A percentile compares a stretch with the other conserved stretches of the same genome.
Evolutionary conservation across 371 early-diverging fungal species (phyloP).

Genomic region (Rhizopus stolonifer): DNA sequence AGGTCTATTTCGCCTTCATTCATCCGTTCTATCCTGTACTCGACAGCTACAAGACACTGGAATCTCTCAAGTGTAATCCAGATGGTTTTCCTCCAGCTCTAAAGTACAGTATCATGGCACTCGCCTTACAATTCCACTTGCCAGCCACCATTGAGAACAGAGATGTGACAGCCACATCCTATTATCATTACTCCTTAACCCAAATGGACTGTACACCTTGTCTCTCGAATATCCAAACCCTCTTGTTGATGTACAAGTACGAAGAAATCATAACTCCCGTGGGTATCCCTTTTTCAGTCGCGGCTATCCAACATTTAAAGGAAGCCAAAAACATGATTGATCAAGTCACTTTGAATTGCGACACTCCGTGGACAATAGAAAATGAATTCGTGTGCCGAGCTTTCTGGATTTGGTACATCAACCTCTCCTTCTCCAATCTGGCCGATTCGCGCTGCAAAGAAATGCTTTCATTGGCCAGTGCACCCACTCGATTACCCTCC

Average conservation of each 20-base stretch:
- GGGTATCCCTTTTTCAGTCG: constrained; percentile 10
- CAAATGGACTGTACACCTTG: constrained; percentile 1
- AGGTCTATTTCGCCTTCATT: constrained; percentile 60
- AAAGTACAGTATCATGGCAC: constrained; percentile 6
- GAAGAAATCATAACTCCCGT: constrained; percentile 24
- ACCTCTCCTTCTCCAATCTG: constrained; percentile 12
- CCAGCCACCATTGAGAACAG: background rate
- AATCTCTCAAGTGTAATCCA: constrained; percentile 1
- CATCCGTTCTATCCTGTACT: constrained; percentile 64
- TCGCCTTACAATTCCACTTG: constrained; percentile 4
- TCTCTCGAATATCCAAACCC: constrained; percentile 12
- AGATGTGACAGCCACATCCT: background rate
- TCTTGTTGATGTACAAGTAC: constrained; percentile 20
- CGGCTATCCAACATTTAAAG: constrained; percentile 10
- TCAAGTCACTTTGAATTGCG: background rate
- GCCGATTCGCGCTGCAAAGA: constrained; percentile 16
- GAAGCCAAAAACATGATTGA: constrained; percentile 14
- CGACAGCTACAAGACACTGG: constrained; percentile 40
- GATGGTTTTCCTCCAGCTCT: background rate
- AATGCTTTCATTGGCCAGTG: constrained; percentile 1
- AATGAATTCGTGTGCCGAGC: constrained; percentile 19
- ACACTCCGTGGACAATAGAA: constrained; percentile 5
- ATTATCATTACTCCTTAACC: constrained; percentile 9
- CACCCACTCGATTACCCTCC: constrained; percentile 8
- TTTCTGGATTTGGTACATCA: constrained; percentile 23